Conservation (phyloP, 2,329 filamentous ascomycete species). For the Cercospora beticola region DNA sequence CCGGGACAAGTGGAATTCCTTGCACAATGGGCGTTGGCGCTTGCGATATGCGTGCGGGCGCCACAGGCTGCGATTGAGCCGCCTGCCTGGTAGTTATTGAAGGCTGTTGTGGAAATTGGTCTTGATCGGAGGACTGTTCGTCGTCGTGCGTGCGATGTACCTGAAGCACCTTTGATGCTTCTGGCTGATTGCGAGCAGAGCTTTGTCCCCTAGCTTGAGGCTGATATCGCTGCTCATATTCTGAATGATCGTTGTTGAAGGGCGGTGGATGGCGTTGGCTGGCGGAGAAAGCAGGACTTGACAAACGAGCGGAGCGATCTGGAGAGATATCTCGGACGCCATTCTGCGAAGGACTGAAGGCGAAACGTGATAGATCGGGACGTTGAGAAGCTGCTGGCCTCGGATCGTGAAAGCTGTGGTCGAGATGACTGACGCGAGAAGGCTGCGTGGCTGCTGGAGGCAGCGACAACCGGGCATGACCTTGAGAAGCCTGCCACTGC, state of each 20-base stretch:
- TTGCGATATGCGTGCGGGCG: not conserved
- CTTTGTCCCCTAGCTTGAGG: not conserved
- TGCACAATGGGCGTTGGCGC: conserved; percentile 47
- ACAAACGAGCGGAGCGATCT: conserved; percentile 32
- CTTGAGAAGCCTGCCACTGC: conserved; percentile 38
- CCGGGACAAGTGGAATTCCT: conserved; percentile 61
- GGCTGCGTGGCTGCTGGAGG: conserved; percentile 18
- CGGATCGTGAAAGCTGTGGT: not conserved
- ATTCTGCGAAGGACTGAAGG: conserved; percentile 28
- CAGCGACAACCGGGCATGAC: conserved; percentile 42
- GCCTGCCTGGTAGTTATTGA: not conserved
- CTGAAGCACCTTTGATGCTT: not conserved
- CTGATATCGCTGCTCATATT: not conserved
- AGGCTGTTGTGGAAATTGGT: not conserved
- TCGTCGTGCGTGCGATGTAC: not conserved
- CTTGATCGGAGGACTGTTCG: not conserved
- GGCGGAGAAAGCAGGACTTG: conserved; percentile 44
- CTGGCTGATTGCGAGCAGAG: not conserved
- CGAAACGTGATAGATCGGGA: conserved; percentile 21
- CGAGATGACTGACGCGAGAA: not conserved
- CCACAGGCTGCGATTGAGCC: not conserved
- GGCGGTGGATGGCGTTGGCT: conserved; percentile 28
- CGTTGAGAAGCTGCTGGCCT: not conserved
- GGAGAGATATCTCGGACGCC: conserved; percentile 36
- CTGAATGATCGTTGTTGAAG: not conserved